Conservation (phyloP, 1,284 basidiomycete genomes). For the Pseudozyma sp. region DNA sequence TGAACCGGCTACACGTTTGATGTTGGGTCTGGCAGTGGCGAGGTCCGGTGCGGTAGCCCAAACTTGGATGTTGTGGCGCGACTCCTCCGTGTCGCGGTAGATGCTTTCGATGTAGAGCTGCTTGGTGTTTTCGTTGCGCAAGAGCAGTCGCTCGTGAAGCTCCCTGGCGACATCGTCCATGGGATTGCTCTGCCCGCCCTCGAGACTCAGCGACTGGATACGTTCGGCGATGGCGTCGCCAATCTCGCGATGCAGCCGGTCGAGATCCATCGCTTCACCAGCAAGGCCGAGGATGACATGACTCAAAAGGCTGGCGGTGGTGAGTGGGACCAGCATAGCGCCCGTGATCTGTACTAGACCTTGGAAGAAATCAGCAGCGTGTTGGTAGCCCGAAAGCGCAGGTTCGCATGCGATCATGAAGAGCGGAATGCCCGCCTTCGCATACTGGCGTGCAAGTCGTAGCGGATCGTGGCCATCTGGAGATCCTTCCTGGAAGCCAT, state of each 20-base stretch:
- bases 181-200: constrained; percentile 74
- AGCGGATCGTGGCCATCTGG: constrained; percentile 83
- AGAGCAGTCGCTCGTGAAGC: constrained; percentile 87
- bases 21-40: constrained; percentile 79
- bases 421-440: constrained; percentile 75
- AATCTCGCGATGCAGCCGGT: constrained; percentile 91
- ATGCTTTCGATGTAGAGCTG: constrained; percentile 96
- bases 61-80: constrained; percentile 87
- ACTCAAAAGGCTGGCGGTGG: constrained; percentile 93
- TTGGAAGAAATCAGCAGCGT: constrained; percentile 87
- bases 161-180: constrained; percentile 96
- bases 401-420: constrained; percentile 91
- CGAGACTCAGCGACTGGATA: constrained; percentile 78
- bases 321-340: constrained; percentile 92
- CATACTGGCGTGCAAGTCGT: constrained; percentile 87
- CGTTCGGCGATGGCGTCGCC: constrained; percentile 91
- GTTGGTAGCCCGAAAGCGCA: constrained; percentile 80
- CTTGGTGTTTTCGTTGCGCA: constrained; percentile 96
- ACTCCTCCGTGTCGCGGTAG: constrained; percentile 75
- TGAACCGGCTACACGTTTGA: constrained; percentile 75
- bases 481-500: constrained; percentile 74
- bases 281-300: constrained; percentile 97
- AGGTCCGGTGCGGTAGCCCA: constrained; percentile 83
- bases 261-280: constrained; percentile 96
- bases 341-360: constrained; percentile 69